Evolutionary conservation across 208 protist species (phyloP), one percentile per base, ranked within the genome.

Genomic region (Vickermania ingenoplastis): DNA sequence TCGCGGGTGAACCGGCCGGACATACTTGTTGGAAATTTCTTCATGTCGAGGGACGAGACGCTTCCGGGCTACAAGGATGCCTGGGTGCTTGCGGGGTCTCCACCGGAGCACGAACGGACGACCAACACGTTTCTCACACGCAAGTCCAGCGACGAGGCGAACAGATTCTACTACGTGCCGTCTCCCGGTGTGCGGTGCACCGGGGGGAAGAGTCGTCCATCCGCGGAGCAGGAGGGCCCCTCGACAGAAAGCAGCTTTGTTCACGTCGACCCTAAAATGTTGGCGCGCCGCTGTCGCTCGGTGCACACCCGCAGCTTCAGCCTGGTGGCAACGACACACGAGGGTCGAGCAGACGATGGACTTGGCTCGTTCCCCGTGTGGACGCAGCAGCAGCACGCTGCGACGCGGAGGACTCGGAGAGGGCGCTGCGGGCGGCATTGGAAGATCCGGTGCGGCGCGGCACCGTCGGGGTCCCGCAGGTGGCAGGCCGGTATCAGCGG

Each of bases 121-220:
- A 89, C 71, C 1, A 87, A 92, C 66, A 92, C 86, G 22, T 86
- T 74, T 30, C 60, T 53, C 7, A 78, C 86, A 59, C 63, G 67
- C 5, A 56, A 59, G 41, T 73, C 76, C 24, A 56, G 51, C n/a
- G 50, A 13, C 11, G 30, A 64, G 59, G 88, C 86, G 1, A 92
- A 92, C 67, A 79, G 78, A 52, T 87, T 62, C 67, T 92, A 92
- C 59, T 89, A 86, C 63, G 31, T 73, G 14, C 77, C 79, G 11
- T 73, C 79, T 17, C 41, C 31, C 25, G 3, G 58, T 22, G 41
- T 3, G 3, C 27, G 7, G 7, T 26, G 0, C 36, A 56, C 2
- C 51, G 71, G 48, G 61, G 36, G 5, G 41, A 57, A 23, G 55
- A 48, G n/a, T 31, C 28, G 22, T 31, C 1, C 28, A 31, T 25